A percentile compares a stretch with the other conserved stretches of the same genome.
phyloP scores from a whole-genome alignment of 352 stramenopile species.

The Plasmopara viticola region DNA sequence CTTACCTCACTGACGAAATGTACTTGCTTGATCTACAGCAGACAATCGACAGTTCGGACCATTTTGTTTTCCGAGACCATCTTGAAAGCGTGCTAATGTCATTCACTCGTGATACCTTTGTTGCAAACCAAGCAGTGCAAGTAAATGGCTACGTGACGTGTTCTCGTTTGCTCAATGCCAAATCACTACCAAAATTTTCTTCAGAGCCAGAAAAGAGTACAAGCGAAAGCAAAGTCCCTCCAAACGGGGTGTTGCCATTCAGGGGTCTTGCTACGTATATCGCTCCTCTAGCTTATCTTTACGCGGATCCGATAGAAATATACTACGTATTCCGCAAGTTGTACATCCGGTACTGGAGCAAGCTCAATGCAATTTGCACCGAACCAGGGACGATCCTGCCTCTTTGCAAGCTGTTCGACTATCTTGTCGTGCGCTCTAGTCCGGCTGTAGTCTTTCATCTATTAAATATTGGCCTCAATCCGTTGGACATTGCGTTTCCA shows the following conservation, averaged over 20 bases:
- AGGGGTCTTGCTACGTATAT: slow-evolving; percentile 69
- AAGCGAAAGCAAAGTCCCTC: slow-evolving; percentile 30
- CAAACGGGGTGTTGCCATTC: slow-evolving; percentile 67
- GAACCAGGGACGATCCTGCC: slow-evolving; percentile 51
- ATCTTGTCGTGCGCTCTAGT: slow-evolving; percentile 45
- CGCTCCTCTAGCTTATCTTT: slow-evolving; percentile 65
- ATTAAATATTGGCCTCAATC: slow-evolving; percentile 46
- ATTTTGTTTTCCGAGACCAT: slow-evolving; percentile 79
- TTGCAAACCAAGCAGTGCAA: slow-evolving; percentile 34
- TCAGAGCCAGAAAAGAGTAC: slow-evolving; percentile 1
- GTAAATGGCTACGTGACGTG: slow-evolving; percentile 47
- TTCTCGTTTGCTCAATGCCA: slow-evolving; percentile 2
- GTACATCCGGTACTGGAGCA: slow-evolving; percentile 76
- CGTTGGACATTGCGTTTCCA: slow-evolving; percentile 67
- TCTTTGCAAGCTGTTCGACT: slow-evolving; percentile 74
- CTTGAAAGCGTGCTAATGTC: slow-evolving; percentile 64
- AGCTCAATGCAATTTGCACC: slow-evolving; percentile 55
- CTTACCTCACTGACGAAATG: slow-evolving; percentile 69
- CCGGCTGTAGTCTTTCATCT: slow-evolving; percentile 54
- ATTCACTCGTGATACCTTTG: slow-evolving; percentile 57
- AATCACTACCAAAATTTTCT: background rate
- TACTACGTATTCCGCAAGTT: slow-evolving; percentile 77
- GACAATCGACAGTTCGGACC: slow-evolving; percentile 65
- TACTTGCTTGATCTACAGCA: slow-evolving; percentile 79
- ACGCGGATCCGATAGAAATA: slow-evolving; percentile 49